Conservation (phyloP, 1,284 basidiomycete genomes). For the Sporisorium iseilematis-ciliati region DNA sequence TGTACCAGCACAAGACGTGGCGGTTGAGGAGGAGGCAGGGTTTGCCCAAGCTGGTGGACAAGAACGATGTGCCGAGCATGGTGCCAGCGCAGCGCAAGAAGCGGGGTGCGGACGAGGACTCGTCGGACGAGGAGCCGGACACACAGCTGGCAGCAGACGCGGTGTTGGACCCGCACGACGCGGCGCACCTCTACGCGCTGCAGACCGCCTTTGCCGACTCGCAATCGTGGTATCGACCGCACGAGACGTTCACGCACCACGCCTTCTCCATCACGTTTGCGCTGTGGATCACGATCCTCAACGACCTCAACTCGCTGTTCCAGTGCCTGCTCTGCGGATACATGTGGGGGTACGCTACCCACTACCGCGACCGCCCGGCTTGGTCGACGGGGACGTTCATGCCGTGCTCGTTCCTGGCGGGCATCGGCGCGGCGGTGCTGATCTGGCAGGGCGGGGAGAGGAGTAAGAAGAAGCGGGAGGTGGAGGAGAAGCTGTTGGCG, state of each 20-base stretch:
- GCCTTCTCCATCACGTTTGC: constrained; percentile 77
- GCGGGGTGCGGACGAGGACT: constrained; percentile 25
- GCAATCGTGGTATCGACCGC: constrained; percentile 80
- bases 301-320: constrained; percentile 84
- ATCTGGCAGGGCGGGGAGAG: constrained; percentile 82
- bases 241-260: constrained; percentile 84
- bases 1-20: constrained; percentile 68
- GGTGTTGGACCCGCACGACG: constrained; percentile 37
- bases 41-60: constrained; percentile 35
- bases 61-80: constrained; percentile 43
- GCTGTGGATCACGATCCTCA: constrained; percentile 72
- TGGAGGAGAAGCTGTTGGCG: constrained; percentile 77
- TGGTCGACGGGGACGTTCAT: constrained; percentile 78
- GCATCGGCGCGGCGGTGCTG: constrained; percentile 79
- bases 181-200: constrained; percentile 24
- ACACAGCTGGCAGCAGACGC: constrained; percentile 13
- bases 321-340: constrained; percentile 71
- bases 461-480: constrained; percentile 81
- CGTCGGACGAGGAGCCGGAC: constrained; percentile 7
- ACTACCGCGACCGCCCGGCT: constrained; percentile 70
- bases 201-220: constrained; percentile 43
- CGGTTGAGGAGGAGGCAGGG: constrained; percentile 35
- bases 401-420: constrained; percentile 80
- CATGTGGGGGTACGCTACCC: constrained; percentile 70
- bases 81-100: constrained; percentile 70